Percentiles rank a stretch among this genome's conserved stretches.
These are phyloP conservation scores for Apiotrichum brassicae DNA, from an alignment of 1,284 basidiomycete species.

Conservation along the genomic window DNA sequence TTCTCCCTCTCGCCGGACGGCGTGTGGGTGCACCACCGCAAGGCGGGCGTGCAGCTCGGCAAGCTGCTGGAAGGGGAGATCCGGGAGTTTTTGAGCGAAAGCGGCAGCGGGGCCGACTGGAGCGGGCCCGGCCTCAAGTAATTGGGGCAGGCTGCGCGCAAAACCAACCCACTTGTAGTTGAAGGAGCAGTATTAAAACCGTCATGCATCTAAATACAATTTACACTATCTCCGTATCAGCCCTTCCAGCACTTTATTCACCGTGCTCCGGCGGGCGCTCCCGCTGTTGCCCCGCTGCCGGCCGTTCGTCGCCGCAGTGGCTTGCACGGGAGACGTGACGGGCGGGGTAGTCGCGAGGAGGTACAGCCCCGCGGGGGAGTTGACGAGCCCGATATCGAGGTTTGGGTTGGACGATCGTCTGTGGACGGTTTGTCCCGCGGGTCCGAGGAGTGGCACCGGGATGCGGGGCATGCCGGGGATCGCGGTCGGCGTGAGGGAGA, in stretches of 20 bases:
- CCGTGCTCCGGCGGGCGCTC: background rate
- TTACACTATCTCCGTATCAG: background rate
- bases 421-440: background rate
- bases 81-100: constrained; percentile 43
- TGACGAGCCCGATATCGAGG: constrained; percentile 26
- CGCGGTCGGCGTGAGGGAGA: background rate
- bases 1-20: constrained; percentile 62
- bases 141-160: no score
- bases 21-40: constrained; percentile 70
- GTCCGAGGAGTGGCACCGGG: constrained; percentile 1
- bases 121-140: constrained; percentile 31
- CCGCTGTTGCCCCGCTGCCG: background rate
- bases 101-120: constrained; percentile 50
- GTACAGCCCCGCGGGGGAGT: constrained; percentile 35
- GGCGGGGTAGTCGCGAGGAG: constrained; percentile 40
- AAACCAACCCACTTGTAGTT: no score
- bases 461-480: constrained; percentile 7
- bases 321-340: background rate
- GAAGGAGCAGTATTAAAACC: background rate
- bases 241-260: background rate
- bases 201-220: constrained; percentile 1
- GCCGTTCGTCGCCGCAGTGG: background rate
- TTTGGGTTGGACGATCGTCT: constrained; percentile 24
- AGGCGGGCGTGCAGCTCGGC: constrained; percentile 56
- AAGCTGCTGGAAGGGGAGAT: constrained; percentile 56